Evolutionary conservation across 2,329 filamentous ascomycete genomes (phyloP).

Genomic region (Ophiostoma himal-ulmi): DNA sequence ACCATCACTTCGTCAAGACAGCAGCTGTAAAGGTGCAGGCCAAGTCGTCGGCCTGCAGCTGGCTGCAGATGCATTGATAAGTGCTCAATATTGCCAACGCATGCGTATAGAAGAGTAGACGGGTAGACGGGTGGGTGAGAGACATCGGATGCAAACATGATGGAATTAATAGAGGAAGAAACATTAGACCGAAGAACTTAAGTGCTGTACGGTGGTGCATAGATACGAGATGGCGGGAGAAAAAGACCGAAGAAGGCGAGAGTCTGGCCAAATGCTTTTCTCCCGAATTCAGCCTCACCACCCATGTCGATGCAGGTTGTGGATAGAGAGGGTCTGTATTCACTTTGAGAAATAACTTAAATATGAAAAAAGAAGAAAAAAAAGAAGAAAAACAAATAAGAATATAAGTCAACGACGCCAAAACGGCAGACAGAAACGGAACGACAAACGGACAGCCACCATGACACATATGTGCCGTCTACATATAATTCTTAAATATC

Average conservation of each 20-base stretch:
- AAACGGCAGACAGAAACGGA: conserved; percentile 4
- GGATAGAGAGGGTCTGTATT: background rate
- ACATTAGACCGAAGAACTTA: too few relatives aligned
- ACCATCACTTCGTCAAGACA: background rate
- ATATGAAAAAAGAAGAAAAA: background rate
- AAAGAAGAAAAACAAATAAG: too few relatives aligned
- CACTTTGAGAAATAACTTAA: background rate
- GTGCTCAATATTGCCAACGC: background rate
- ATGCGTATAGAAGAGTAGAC: background rate
- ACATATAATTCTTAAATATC: background rate
- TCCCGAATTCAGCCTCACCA: conserved; percentile 3
- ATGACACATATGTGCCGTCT: background rate
- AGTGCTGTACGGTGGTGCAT: background rate
- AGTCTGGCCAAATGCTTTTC: background rate
- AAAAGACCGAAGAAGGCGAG: background rate
- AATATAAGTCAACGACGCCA: background rate
- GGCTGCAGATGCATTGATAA: conserved; percentile 2
- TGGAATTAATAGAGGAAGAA: too few relatives aligned
- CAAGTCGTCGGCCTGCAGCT: background rate
- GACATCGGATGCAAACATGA: background rate
- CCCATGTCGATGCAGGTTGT: background rate
- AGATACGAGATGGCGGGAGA: background rate
- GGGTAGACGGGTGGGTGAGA: background rate
- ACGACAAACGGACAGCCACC: background rate
- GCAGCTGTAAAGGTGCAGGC: background rate